Percentiles rank a stretch among this genome's conserved stretches.
These are phyloP conservation scores for Populus ilicifolia DNA, from an alignment of 345 rosid genomes.

Conservation along the genomic window DNA sequence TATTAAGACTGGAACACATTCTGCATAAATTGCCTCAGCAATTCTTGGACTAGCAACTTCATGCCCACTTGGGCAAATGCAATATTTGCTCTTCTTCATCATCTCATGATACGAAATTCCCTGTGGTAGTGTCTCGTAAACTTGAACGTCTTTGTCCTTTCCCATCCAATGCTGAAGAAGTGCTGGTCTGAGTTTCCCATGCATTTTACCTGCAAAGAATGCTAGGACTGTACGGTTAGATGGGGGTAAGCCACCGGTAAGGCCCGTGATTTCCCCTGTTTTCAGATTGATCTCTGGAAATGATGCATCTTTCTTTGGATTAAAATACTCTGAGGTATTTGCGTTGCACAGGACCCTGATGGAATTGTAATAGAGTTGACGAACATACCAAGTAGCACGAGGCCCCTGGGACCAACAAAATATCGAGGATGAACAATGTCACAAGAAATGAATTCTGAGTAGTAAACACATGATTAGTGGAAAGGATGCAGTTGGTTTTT, in stretches of 20 bases:
- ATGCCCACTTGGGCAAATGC: conserved; percentile 78
- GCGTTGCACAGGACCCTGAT: conserved; percentile 56
- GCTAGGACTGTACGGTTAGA: conserved; percentile 34
- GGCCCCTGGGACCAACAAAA: conserved; percentile 16
- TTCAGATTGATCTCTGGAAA: conserved; percentile 50
- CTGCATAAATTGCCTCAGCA: conserved; percentile 64
- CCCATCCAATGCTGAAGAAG: conserved; percentile 46
- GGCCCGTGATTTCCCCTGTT: conserved; percentile 30
- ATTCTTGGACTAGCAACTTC: conserved; percentile 86
- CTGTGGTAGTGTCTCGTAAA: conserved; percentile 44
- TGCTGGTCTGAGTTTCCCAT: conserved; percentile 37
- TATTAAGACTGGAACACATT: conserved; percentile 66
- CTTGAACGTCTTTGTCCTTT: conserved; percentile 38
- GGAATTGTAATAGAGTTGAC: conserved; percentile 34
- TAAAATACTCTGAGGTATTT: conserved; percentile 48
- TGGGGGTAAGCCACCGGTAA: conserved; percentile 16
- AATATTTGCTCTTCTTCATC: conserved; percentile 45
- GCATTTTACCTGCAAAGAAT: conserved; percentile 46
- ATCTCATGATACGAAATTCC: conserved; percentile 32
- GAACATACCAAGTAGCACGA: conserved; percentile 24
- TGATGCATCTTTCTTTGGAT: conserved; percentile 45
- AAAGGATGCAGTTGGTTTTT: not conserved
- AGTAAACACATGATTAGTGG: not conserved
- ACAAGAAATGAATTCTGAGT: not conserved
- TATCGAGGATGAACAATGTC: not conserved